Evolutionary conservation across 768 basidiomycete species (phyloP).

Genomic region (Mycena filopes): DNA sequence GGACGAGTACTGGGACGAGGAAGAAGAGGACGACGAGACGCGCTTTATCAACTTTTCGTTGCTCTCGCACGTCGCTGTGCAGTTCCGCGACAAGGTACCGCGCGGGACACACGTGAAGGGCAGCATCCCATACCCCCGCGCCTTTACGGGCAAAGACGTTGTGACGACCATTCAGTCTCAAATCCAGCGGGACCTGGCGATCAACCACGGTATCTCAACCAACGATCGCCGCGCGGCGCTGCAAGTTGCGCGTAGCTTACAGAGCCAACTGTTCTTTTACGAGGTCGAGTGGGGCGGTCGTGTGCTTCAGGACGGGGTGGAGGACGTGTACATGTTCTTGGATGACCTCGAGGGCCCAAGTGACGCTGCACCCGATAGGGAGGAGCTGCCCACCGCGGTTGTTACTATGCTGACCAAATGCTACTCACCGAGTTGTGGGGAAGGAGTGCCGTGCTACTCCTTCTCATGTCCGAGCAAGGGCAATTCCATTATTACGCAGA

Average conservation of each 20-base stretch:
- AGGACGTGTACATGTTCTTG: constrained; percentile 94
- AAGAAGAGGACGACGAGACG: constrained; percentile 72
- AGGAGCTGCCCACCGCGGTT: constrained; percentile 87
- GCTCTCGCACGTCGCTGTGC: constrained; percentile 88
- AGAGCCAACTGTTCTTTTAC: constrained; percentile 94
- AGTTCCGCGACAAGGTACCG: constrained; percentile 90
- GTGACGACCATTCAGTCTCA: constrained; percentile 91
- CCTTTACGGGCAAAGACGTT: constrained; percentile 95
- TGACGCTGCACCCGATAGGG: constrained; percentile 68
- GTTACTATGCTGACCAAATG: constrained; percentile 91
- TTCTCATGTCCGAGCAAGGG: constrained; percentile 79
- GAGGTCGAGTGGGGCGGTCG: constrained; percentile 96
- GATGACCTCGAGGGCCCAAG: constrained; percentile 80
- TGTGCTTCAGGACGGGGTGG: constrained; percentile 85
- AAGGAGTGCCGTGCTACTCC: constrained; percentile 84
- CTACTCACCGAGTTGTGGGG: constrained; percentile 88
- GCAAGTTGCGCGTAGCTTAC: constrained; percentile 89
- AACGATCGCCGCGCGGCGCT: constrained; percentile 86
- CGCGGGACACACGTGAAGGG: constrained; percentile 91
- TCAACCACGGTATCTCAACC: constrained; percentile 77
- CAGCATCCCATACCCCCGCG: constrained; percentile 88
- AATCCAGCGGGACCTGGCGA: constrained; percentile 85
- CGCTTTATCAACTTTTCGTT: constrained; percentile 91
- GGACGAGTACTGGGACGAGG: constrained; percentile 66
- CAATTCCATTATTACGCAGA: constrained; percentile 42